A percentile compares a stretch with the other conserved stretches of the same genome.
These are phyloP conservation scores for Geotrichum restrictum DNA, from an alignment of 1,139 yeast species.

Conservation along the genomic window DNA sequence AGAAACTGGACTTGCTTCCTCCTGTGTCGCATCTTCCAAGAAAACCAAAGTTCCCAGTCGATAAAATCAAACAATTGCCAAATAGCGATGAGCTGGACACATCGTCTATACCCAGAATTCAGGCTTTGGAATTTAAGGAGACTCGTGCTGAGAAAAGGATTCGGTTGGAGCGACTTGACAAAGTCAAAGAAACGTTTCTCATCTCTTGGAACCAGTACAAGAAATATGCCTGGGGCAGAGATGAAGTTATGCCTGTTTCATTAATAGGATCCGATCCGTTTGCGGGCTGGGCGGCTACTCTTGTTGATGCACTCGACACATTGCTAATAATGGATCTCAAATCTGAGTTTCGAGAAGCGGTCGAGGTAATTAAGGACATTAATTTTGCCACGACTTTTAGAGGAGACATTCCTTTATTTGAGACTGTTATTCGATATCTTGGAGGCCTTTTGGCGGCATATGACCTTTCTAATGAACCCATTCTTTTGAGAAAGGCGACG, in stretches of 20 bases:
- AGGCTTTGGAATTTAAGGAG: constrained; percentile 16
- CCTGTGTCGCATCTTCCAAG: constrained; percentile 26
- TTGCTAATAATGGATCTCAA: constrained; percentile 57
- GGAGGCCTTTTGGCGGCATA: constrained; percentile 72
- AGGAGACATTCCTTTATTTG: constrained; percentile 59
- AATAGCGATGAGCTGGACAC: neutral
- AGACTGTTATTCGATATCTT: constrained; percentile 63
- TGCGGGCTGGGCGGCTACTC: constrained; percentile 49
- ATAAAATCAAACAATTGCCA: constrained; percentile 20
- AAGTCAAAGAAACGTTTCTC: constrained; percentile 51
- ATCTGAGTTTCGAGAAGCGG: constrained; percentile 53
- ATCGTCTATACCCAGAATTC: constrained; percentile 14
- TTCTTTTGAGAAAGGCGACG: constrained; percentile 54
- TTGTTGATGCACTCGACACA: constrained; percentile 70
- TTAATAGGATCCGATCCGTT: constrained; percentile 40
- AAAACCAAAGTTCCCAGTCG: constrained; percentile 28
- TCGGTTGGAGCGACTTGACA: constrained; percentile 39
- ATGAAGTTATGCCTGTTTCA: constrained; percentile 48
- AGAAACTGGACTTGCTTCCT: constrained; percentile 9
- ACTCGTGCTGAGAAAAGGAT: constrained; percentile 1
- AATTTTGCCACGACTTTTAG: constrained; percentile 48
- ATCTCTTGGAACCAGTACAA: constrained; percentile 60
- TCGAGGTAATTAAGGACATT: constrained; percentile 48
- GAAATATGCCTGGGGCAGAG: constrained; percentile 64
- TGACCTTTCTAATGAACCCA: constrained; percentile 49